Conservation (phyloP, 345 rosid genomes). For the Rubroshorea leprosula region DNA sequence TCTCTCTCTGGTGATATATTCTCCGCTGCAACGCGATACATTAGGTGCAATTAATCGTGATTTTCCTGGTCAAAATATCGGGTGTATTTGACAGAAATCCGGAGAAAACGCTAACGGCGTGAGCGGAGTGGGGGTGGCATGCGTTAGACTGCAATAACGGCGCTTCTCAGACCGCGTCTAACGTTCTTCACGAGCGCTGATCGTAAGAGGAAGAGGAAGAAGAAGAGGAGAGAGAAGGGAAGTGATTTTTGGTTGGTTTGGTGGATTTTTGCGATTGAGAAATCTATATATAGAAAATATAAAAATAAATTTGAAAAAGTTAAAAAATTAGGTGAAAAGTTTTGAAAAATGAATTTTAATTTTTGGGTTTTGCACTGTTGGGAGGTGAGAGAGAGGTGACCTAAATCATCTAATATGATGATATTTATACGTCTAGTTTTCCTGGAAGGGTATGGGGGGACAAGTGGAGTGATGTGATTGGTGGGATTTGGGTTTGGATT, state of each 20-base stretch:
- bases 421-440: constrained; percentile 24
- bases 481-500: too few species aligned
- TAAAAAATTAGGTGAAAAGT: background rate
- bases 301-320: background rate
- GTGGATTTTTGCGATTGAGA: background rate
- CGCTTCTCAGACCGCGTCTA: too few species aligned
- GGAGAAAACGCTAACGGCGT: background rate
- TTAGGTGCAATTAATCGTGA: too few species aligned
- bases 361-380: background rate
- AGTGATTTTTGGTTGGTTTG: too few species aligned
- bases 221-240: background rate
- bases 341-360: background rate
- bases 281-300: background rate
- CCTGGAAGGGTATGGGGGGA: background rate
- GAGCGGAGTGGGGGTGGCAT: too few species aligned
- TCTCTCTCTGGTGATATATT: constrained; percentile 14
- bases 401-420: constrained; percentile 46
- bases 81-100: too few species aligned
- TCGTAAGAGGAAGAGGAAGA: too few species aligned
- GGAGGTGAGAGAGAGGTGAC: constrained; percentile 52
- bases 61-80: too few species aligned
- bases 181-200: too few species aligned
- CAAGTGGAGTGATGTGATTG: constrained; percentile 15
- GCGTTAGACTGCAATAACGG: too few species aligned
- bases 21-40: constrained; percentile 51